Evolutionary conservation across 2,329 filamentous ascomycete species (phyloP).

Genomic region (Colletotrichum sp.): DNA sequence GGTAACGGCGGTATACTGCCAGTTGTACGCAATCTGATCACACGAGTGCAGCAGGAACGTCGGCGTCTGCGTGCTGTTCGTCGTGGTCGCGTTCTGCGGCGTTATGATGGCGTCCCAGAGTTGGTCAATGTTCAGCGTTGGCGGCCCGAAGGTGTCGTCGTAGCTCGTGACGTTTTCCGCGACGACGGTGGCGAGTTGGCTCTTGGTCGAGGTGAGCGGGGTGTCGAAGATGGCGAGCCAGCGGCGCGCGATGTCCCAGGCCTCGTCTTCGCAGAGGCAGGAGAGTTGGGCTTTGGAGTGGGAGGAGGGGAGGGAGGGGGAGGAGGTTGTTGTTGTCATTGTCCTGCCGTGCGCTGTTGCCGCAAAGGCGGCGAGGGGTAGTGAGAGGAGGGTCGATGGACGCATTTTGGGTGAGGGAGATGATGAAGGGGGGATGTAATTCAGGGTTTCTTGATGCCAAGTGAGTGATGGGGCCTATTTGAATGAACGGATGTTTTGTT

Average conservation of each 20-base stretch:
- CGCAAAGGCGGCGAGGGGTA: background rate
- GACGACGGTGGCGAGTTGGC: slow-evolving; percentile 4
- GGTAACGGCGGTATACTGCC: background rate
- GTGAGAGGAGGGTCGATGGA: background rate
- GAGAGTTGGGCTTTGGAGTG: background rate
- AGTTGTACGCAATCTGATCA: slow-evolving; percentile 9
- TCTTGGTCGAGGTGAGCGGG: background rate
- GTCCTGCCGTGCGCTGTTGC: background rate
- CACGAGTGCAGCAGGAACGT: slow-evolving; percentile 2
- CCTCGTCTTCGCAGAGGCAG: slow-evolving; percentile 12
- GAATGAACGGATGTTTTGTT: background rate
- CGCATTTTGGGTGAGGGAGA: background rate
- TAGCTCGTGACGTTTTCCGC: background rate
- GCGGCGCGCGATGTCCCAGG: background rate
- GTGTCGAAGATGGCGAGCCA: slow-evolving; percentile 11
- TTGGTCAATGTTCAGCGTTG: background rate
- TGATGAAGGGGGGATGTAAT: background rate
- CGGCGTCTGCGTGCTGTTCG: background rate
- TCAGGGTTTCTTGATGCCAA: rapidly evolving
- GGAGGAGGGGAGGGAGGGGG: background rate
- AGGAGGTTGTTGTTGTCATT: background rate
- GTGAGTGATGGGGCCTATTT: background rate
- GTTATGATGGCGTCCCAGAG: background rate
- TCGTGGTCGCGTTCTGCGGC: background rate
- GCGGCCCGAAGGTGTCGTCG: slow-evolving; percentile 1